These are phyloP conservation scores for Misopates orontium DNA, from an alignment of 257 asterid species.

Conservation along the genomic window DNA sequence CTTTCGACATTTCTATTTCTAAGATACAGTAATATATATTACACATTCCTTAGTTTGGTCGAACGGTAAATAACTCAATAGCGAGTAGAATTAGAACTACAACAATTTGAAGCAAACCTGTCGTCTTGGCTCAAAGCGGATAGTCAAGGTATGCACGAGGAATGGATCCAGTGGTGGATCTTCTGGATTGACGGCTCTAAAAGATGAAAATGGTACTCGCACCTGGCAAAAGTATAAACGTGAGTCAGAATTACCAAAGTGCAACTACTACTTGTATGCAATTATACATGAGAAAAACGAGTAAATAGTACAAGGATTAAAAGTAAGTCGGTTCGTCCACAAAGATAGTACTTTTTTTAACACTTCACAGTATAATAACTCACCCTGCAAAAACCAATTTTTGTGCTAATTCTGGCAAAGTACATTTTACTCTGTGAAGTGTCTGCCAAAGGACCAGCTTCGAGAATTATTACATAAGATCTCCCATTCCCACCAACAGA, in stretches of 20 bases:
- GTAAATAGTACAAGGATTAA: not conserved
- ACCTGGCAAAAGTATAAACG: slow-evolving; percentile 47
- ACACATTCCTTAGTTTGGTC: not conserved
- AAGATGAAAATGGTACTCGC: slow-evolving; percentile 90
- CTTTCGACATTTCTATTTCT: slow-evolving; percentile 4
- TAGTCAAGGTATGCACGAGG: slow-evolving; percentile 87
- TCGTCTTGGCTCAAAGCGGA: slow-evolving; percentile 94
- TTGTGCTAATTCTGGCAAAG: slow-evolving; percentile 88
- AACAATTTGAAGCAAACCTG: slow-evolving; percentile 50
- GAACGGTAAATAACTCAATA: not conserved
- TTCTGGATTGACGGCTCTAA: slow-evolving; percentile 83
- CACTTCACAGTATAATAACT: slow-evolving; percentile 25
- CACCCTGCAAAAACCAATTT: slow-evolving; percentile 96
- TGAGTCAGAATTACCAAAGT: not conserved
- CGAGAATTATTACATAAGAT: slow-evolving; percentile 82
- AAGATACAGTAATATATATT: not conserved
- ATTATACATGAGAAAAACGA: not conserved
- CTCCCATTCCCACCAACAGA: slow-evolving; percentile 98
- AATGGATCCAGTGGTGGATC: slow-evolving; percentile 96
- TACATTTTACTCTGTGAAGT: slow-evolving; percentile 73
- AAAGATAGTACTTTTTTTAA: not conserved
- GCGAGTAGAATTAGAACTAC: not conserved
- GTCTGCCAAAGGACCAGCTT: slow-evolving; percentile 85
- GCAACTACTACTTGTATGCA: too few relatives aligned
- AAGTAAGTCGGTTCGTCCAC: not conserved